A percentile compares a stretch with the other conserved stretches of the same genome.
These are phyloP conservation scores for Phytophthora pisi DNA, from an alignment of 352 stramenopile genomes.

Conservation along the genomic window DNA sequence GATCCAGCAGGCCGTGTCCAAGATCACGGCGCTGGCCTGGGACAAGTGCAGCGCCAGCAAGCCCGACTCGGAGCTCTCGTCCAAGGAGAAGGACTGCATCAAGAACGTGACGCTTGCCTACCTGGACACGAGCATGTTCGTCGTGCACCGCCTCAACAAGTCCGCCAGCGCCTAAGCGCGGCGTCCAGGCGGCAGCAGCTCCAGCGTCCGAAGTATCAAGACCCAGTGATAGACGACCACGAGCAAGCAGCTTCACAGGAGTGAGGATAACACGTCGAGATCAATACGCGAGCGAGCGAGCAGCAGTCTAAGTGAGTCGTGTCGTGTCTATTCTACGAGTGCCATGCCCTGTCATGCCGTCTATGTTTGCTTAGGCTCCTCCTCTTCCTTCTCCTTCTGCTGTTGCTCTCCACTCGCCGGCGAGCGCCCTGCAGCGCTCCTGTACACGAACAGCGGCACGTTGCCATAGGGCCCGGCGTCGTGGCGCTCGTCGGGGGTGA, in stretches of 20 bases:
- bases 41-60: conserved; percentile 90
- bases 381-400: not conserved
- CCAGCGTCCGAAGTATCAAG: too few species aligned
- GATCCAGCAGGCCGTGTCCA: conserved; percentile 88
- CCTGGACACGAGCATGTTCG: conserved; percentile 88
- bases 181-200: too few species aligned
- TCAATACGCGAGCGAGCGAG: conserved; percentile 16
- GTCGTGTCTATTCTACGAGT: conserved; percentile 25
- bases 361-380: conserved; percentile 11
- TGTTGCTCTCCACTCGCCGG: not conserved
- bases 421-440: conserved; percentile 10
- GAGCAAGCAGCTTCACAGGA: not conserved
- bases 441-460: conserved; percentile 61
- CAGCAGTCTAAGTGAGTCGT: conserved; percentile 8
- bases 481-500: conserved; percentile 38
- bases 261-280: conserved; percentile 14
- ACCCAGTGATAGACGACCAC: not conserved
- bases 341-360: not conserved
- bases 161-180: conserved; percentile 43
- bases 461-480: conserved; percentile 52
- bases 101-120: conserved; percentile 89
- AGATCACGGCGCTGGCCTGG: conserved; percentile 90
- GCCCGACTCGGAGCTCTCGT: conserved; percentile 83
- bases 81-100: conserved; percentile 84
- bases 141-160: conserved; percentile 86